A percentile compares a stretch with the other conserved stretches of the same genome.
Conservation (phyloP, 129 eudicot genomes). For the Daucus carota region DNA sequence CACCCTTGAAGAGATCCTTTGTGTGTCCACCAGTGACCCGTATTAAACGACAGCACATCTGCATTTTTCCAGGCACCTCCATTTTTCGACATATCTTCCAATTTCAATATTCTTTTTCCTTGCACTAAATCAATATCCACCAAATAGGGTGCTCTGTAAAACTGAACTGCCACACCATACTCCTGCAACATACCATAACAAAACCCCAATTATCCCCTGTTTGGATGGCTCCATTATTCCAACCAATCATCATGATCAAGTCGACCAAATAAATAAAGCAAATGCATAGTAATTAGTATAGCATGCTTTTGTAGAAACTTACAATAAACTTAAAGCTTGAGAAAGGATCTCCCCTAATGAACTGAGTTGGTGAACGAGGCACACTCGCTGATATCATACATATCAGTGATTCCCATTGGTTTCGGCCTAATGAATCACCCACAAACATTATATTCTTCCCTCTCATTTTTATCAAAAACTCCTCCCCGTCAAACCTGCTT, state of each 20-base stretch:
- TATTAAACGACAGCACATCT: constrained; percentile 74
- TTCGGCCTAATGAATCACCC: constrained; percentile 85
- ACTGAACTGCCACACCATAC: constrained; percentile 63
- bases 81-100: constrained; percentile 72
- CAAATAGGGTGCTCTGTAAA: constrained; percentile 67
- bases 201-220: constrained; percentile 2
- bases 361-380: constrained; percentile 42
- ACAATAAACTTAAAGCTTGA: constrained; percentile 62
- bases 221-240: too few relatives aligned
- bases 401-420: constrained; percentile 93
- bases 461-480: constrained; percentile 53
- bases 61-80: constrained; percentile 55
- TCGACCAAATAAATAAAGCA: background rate
- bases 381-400: constrained; percentile 69
- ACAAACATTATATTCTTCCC: constrained; percentile 92
- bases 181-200: constrained; percentile 41
- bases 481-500: constrained; percentile 78
- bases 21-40: constrained; percentile 99
- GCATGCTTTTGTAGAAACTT: constrained; percentile 11
- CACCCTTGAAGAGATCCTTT: constrained; percentile 82
- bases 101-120: constrained; percentile 64
- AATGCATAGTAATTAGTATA: background rate
- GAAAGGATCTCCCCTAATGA: constrained; percentile 61
- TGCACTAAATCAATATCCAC: constrained; percentile 62
- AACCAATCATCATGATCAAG: background rate